Base-by-base conservation (phyloP, 2,329 filamentous ascomycete species). In the Penicillium sp. region DNA sequence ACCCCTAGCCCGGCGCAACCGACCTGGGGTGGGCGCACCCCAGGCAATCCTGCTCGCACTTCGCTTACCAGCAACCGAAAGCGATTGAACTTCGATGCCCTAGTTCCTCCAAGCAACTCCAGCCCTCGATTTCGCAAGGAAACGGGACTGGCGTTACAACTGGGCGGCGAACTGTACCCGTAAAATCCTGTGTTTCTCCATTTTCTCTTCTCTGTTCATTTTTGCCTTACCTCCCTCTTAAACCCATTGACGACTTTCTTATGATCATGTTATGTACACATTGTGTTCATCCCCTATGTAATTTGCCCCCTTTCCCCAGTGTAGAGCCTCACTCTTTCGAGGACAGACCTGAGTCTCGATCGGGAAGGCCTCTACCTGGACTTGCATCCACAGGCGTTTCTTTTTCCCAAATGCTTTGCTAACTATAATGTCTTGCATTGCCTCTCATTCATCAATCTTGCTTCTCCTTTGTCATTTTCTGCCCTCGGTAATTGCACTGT, bases 1-100 rank as follows among this genome's bases (percentile, higher is more conserved):
- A 96, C 94, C 8, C 94, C 94, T 0, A 96, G 91, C 69, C 94
- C 94, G 20, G 94, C 91, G 26, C 94, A 97, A 77, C 90, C 86
- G 64, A 83, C 87, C 10, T 97, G 92, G 89, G 74, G 73, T 54
- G 77, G 76, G 32, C 79, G 82, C 32, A 87, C 85, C 34, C 85
- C 85, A 18, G 78, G 76, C 16, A 76, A 78, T 18, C 61, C 70
- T 13, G 61, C 67, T 29, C 90, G 89, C 72, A 96, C 92, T 0
- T 91, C 91, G 11, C 76, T 85, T 11, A 81, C 84, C 29, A 79
- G 79, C 55, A 90, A 89, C n/a, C 80, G 90, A 66, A 84, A 89
- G 69, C 82, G 87, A 60, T 79, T 96, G 57, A 95, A 92, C 53
- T 95, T 96, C 74, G 92, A 96, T 69, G 85, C 86, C 52, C 80